phyloP scores from a whole-genome alignment of 306 rosid genomes.

The Cucumis hystrix region DNA sequence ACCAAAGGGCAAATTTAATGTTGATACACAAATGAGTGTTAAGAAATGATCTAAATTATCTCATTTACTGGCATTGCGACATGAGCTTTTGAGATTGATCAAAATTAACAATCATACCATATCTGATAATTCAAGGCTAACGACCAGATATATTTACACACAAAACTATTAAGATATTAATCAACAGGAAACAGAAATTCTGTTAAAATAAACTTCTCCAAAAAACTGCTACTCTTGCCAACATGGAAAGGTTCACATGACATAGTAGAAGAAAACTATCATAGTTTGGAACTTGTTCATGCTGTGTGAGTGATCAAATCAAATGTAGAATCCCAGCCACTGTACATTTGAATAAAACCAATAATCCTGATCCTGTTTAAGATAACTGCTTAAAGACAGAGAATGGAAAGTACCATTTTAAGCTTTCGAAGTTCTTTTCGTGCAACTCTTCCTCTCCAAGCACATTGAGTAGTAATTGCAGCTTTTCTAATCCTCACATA shows the following conservation, averaged over 20 bases:
- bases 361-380: not conserved
- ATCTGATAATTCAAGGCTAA: not conserved
- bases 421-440: slow-evolving; percentile 55
- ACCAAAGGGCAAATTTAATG: not conserved
- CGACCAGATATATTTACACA: not conserved
- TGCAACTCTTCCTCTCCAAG: slow-evolving; percentile 55
- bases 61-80: not conserved
- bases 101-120: not conserved
- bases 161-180: not conserved
- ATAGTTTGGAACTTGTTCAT: not conserved
- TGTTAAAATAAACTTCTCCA: not conserved
- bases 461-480: slow-evolving; percentile 46
- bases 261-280: not conserved
- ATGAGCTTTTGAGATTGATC: not conserved
- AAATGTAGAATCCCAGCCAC: not conserved
- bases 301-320: not conserved
- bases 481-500: slow-evolving; percentile 39
- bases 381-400: not conserved
- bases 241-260: not conserved
- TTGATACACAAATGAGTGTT: not conserved
- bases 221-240: not conserved
- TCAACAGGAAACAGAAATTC: not conserved
- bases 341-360: not conserved
- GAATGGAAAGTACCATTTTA: slow-evolving; percentile 35
- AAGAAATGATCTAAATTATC: not conserved